Evolutionary conservation across 2,329 filamentous ascomycete species (phyloP), one percentile per base, ranked within the genome.

Genomic region (Botryotinia globosa): DNA sequence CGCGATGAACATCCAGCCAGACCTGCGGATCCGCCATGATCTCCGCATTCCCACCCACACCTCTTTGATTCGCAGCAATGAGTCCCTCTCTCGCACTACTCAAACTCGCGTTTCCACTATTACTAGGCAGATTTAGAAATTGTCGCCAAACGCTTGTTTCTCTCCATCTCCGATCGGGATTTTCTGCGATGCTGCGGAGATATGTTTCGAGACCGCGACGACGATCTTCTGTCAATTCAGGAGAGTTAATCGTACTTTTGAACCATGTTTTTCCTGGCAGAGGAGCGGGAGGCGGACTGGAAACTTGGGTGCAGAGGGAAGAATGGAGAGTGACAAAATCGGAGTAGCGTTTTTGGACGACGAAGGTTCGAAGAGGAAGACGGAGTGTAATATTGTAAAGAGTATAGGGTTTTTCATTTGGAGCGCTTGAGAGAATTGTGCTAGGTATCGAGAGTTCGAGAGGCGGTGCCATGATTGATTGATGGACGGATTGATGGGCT

Each of bases 311-410:
- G 32, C 85, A 85, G 14, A 97, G 86, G 6, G 87, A 82, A 44
- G 84, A 81, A 82, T 96, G 89, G 25, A 97, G 88, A 64, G 85
- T 81, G 72, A 85, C 84, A 80, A 96, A 96, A 80, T 96, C 93
- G 70, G 90, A 93, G 85, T 95, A 97, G 78, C 93, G 91, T 82
- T 94, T 95, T 79, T 90, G 89, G 8, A 94, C 85, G 76, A 92
- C 90, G 78, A 91, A 92, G 7, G 91, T 92, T 65, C 91, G 89
- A 22, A 95, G 87, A 0, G 93, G 92, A 1, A 94, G 89, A 68
- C 92, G 90, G 73, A 96, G 85, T 34, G 89, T 90, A 81, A 94
- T 91, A 81, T 93, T 92, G 85, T 94, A 95, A 76, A 91, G 87
- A 0, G 92, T 94, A 81, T 89, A 94, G 75, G 87, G 85, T 75